A percentile compares a stretch with the other conserved stretches of the same genome.
phyloP scores from a whole-genome alignment of 257 asterid genomes.

The Hygrophila difformis region DNA sequence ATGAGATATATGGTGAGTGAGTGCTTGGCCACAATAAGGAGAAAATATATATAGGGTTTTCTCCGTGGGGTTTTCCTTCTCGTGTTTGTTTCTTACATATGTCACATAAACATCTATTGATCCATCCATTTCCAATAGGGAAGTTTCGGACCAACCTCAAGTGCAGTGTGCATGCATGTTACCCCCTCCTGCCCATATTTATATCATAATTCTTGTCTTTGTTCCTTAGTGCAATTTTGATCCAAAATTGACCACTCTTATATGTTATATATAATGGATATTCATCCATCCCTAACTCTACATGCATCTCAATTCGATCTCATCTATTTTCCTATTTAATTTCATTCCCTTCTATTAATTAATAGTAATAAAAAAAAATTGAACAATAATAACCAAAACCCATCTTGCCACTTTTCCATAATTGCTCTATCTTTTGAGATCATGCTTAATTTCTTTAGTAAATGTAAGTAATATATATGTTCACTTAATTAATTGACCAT shows the following conservation, averaged over 20 bases:
- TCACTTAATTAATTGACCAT: no score
- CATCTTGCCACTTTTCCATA: no score
- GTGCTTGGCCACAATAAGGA: constrained; percentile 52
- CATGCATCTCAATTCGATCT: no score
- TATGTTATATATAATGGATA: no score
- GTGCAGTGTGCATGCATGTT: no score
- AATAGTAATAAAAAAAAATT: no score
- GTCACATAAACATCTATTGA: constrained; percentile 13
- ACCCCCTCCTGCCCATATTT: constrained; percentile 66
- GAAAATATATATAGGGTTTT: constrained; percentile 18
- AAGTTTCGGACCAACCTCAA: constrained; percentile 16
- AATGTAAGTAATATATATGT: no score
- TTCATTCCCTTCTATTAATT: no score
- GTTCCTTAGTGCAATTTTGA: constrained; percentile 34
- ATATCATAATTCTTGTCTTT: constrained; percentile 27
- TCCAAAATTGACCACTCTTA: constrained; percentile 31
- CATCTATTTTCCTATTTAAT: no score
- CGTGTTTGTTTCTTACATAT: constrained; percentile 25
- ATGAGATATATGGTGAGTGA: constrained; percentile 79
- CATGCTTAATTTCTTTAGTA: no score
- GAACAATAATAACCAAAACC: no score
- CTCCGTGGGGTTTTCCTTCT: constrained; percentile 31
- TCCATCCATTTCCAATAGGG: constrained; percentile 8
- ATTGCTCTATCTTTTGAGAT: no score
- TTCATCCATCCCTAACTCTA: constrained; percentile 26